Percentiles rank a stretch among this genome's conserved stretches.
phyloP scores from a whole-genome alignment of 805 yeast species.

The Spathaspora hagerdaliae region DNA sequence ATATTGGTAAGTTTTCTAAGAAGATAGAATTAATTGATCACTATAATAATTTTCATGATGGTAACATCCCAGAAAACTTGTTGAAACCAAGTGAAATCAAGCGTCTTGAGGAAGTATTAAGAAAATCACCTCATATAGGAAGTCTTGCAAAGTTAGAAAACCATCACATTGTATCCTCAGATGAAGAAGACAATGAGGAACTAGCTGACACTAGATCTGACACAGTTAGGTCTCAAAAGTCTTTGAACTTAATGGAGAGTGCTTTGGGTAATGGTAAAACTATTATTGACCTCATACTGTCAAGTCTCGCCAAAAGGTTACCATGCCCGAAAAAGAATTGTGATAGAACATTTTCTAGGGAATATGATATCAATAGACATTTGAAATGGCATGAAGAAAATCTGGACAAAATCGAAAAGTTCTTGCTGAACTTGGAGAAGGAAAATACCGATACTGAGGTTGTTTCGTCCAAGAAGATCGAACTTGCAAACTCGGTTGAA shows the following conservation, averaged over 20 bases:
- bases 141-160: slow-evolving; percentile 1
- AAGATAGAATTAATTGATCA: slow-evolving; percentile 58
- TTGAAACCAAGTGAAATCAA: slow-evolving; percentile 20
- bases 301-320: slow-evolving; percentile 32
- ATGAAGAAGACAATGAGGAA: slow-evolving; percentile 10
- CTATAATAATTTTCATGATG: slow-evolving; percentile 46
- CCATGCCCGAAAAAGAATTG: slow-evolving; percentile 51
- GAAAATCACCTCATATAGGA: slow-evolving; percentile 1
- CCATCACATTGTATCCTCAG: not conserved
- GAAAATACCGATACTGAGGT: slow-evolving; percentile 1
- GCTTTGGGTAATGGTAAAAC: slow-evolving; percentile 14
- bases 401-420: slow-evolving; percentile 24
- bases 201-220: slow-evolving; percentile 5
- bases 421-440: slow-evolving; percentile 21
- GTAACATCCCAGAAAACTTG: slow-evolving; percentile 30
- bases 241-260: slow-evolving; percentile 14
- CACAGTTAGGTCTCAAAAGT: slow-evolving; percentile 12
- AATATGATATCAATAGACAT: slow-evolving; percentile 47
- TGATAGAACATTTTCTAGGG: slow-evolving; percentile 48
- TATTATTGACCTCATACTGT: slow-evolving; percentile 33
- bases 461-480: no score
- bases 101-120: slow-evolving; percentile 17
- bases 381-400: slow-evolving; percentile 48
- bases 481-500: no score
- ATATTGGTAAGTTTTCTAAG: slow-evolving; percentile 44